Conservation (phyloP, 306 rosid genomes). For the Cucumis cinereus region DNA sequence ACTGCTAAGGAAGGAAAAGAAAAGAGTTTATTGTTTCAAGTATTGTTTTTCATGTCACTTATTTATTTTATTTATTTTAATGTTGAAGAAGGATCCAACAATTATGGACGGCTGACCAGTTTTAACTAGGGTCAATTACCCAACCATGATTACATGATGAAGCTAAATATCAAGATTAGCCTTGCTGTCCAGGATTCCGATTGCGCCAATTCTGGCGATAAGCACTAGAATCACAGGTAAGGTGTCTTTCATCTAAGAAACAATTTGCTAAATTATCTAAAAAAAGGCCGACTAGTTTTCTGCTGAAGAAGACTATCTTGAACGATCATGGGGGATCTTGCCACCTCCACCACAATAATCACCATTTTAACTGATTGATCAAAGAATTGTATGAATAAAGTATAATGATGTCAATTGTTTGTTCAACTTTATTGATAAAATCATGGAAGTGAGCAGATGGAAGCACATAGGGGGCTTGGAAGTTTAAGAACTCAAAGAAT, state of each 20-base stretch:
- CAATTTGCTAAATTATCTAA: background rate
- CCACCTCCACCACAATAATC: conserved; percentile 1
- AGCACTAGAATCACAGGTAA: background rate
- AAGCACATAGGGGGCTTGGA: background rate
- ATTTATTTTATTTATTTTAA: background rate
- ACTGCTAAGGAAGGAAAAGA: background rate
- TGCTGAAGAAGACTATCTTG: background rate
- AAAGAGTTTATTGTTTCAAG: background rate
- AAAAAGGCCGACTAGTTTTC: background rate
- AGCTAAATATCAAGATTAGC: background rate
- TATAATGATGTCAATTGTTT: background rate
- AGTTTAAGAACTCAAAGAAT: background rate
- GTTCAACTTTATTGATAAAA: background rate
- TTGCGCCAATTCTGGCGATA: background rate
- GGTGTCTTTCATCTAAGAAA: background rate
- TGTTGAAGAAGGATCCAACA: no score
- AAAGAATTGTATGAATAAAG: background rate
- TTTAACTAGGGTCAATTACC: background rate
- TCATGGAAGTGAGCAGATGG: background rate
- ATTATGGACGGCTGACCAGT: no score
- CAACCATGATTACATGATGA: background rate
- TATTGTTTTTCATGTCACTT: background rate
- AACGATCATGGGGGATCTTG: background rate
- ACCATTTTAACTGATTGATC: background rate
- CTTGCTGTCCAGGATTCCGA: background rate